Evolutionary conservation across 768 basidiomycete genomes (phyloP), one percentile per base, ranked within the genome.

Genomic region (Boletus pseudopeckii): DNA sequence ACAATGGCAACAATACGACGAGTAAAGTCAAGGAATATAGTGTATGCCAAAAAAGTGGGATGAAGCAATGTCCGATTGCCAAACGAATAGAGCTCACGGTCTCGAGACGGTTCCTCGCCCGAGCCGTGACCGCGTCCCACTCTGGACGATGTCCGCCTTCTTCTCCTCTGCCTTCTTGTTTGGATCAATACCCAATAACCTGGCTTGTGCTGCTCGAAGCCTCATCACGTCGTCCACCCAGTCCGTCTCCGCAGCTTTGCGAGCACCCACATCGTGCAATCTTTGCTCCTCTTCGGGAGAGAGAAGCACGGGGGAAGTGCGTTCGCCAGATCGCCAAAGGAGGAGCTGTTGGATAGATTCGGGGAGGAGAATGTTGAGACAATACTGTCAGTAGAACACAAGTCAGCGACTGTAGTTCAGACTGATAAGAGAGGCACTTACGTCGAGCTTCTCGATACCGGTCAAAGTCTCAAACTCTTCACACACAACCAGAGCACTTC

Each of bases 331-430:
- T 11, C 86, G 81, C 86, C 88, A 90, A 14, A 90, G 70, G n/a
- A 88, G 73, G 9, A 92, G 74, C 62, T 92, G 90, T 40, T 84
- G 73, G 38, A 88, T 74, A 4, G 85, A 77, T 66, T 90, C 89
- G 3, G 83, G 86, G 5, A 90, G 75, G 11, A 92, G 79, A 30
- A 92, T 77, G 54, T 86, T 82, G 36, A 80, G 69, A 63, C 86
- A 88, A 58, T 90, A 91, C 86, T 90, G 57, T 30, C 14, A 22
- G 10, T 3, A 40, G 20, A 33, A 37, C 47, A 43, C 46, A 18
- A 5, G 38, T 62, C 40, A 51, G 56, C 32, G 22, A 42, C 8
- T 32, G 30, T 30, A 6, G 18, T 24, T n/a, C 9, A 2, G 15
- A 30, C 9, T 38, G 38, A 20, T 41, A 38, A 43, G 8, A 34